A percentile compares a stretch with the other conserved stretches of the same genome.
phyloP scores from a whole-genome alignment of 2,329 filamentous ascomycete species.

The Phialocephala subalpina region DNA sequence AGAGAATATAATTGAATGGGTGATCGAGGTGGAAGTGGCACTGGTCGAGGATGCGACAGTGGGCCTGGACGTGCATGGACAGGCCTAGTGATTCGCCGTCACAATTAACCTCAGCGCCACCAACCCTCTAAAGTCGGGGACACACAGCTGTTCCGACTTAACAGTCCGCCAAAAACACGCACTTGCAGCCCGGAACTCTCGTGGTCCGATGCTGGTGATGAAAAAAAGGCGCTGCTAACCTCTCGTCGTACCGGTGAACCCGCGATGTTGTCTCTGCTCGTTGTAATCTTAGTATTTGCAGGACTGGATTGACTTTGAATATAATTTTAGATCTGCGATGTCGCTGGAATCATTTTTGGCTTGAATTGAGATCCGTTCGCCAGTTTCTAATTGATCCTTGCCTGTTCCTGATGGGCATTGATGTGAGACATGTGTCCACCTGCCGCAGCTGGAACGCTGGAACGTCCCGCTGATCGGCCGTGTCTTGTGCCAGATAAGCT shows the following conservation, averaged over 20 bases:
- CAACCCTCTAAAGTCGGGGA: background rate
- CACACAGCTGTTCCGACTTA: background rate
- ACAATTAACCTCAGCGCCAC: background rate
- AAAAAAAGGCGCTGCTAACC: constrained; percentile 1
- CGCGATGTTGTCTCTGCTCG: background rate
- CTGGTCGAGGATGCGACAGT: background rate
- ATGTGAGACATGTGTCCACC: constrained; percentile 5
- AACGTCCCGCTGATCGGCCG: constrained; percentile 1
- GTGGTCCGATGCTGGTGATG: background rate
- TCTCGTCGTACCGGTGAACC: background rate
- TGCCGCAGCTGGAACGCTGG: background rate
- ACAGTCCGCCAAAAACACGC: background rate
- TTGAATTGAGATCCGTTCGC: constrained; percentile 2
- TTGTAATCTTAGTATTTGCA: background rate
- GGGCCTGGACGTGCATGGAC: background rate
- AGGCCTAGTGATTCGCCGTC: background rate
- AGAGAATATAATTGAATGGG: background rate
- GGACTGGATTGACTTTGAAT: background rate
- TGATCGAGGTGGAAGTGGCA: background rate
- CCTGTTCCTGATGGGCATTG: background rate
- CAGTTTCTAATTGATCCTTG: constrained; percentile 3
- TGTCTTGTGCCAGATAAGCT: constrained; percentile 1
- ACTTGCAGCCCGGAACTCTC: constrained; percentile 2
- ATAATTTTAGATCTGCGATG: background rate
- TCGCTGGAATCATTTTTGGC: background rate